Conservation (phyloP, 371 early-diverging fungal genomes). For the Rhizomucor miehei region DNA sequence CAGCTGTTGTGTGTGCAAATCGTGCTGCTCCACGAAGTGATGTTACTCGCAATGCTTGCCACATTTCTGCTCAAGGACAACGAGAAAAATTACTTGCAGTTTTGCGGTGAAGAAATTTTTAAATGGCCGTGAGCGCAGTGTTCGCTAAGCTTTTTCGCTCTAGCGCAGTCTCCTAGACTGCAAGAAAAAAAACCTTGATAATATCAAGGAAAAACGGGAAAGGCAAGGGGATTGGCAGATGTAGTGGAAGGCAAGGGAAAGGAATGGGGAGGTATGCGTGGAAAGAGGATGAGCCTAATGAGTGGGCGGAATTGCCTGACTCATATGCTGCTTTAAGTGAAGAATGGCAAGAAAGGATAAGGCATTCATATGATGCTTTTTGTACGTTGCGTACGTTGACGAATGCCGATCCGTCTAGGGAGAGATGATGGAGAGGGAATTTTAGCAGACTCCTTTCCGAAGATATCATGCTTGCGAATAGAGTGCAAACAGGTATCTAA, state of each 20-base stretch:
- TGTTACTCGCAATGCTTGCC: no score
- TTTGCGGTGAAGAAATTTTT: no score
- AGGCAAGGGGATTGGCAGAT: no score
- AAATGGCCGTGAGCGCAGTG: no score
- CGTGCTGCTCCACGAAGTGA: constrained; percentile 1
- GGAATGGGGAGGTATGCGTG: no score
- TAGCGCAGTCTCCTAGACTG: no score
- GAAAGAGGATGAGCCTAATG: background rate
- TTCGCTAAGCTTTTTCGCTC: no score
- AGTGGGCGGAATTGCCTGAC: background rate
- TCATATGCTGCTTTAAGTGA: background rate
- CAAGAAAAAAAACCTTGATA: no score
- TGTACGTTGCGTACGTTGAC: constrained; percentile 3
- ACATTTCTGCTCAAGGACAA: no score
- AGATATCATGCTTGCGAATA: constrained; percentile 1
- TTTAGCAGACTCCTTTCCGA: background rate
- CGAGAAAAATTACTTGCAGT: no score
- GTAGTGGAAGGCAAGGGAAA: no score
- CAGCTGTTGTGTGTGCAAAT: constrained; percentile 16
- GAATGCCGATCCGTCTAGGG: constrained; percentile 3
- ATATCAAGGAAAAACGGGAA: no score
- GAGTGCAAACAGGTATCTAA: background rate
- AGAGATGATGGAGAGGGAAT: background rate
- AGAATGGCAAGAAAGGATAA: background rate
- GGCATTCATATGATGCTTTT: constrained; percentile 1